Evolutionary conservation across 176 grass and related monocot genomes (phyloP), one percentile per base, ranked within the genome.

Genomic region (Aegilops umbellulata): DNA sequence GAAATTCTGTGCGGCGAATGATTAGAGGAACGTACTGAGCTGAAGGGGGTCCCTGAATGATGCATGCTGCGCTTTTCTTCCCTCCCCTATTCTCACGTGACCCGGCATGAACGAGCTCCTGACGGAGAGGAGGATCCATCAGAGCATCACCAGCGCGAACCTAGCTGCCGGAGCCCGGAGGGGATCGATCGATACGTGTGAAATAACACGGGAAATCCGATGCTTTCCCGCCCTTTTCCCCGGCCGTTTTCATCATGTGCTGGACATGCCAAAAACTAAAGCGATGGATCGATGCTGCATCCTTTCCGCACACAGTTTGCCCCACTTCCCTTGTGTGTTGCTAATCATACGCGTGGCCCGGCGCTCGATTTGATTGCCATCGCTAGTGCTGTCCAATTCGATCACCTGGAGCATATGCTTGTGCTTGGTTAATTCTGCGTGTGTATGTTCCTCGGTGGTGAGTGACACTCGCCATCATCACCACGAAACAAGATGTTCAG

Each of bases 241-340:
- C 14, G 12, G n/a, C 63, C 83, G 35, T 81, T 90, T 77, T 63
- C 47, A 30, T 15, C 88, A 89, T 51, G 47, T 71, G 69, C 57
- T 19, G 62, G 7, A 30, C 15, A 17, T 20, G 17, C 19, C 53
- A 8, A 57, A 55, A 57, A 22, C 53, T 57, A 57, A 57, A 51
- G 47, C 47, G 5, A 51, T 17, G 47, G 47, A 49, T 6, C 13
- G 12, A 10, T 2, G 7, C 1, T 46, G 3, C 44, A 47, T 47
- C 44, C 44, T 47, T 47, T 47, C 34, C 34, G 69, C 69, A 73
- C 69, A 25, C 69, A 46, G 70, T 46, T 74, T n/a, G 19, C 55
- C 25, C 60, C 73, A 53, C 83, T 20, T 35, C 20, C 2, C 13
- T 34, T 1, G 26, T 0, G 46, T 20, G 39, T 19, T 53, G 72